Percentiles rank a stretch among this genome's conserved stretches.
These are phyloP conservation scores for Metschnikowia drakensbergensis DNA, from an alignment of 805 yeast species.

Conservation along the genomic window DNA sequence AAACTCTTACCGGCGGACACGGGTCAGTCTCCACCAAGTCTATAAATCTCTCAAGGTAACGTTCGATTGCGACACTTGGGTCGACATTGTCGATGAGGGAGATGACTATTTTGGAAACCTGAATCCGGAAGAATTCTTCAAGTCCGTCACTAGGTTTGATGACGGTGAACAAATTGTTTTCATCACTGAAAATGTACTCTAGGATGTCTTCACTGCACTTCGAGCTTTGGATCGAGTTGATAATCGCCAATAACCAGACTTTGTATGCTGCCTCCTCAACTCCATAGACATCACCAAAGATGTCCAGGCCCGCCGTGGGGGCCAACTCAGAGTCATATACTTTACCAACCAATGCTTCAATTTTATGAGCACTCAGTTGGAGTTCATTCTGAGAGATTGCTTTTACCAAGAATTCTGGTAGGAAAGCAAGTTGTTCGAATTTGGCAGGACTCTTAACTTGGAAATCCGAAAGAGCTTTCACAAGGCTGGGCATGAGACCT, in stretches of 20 bases:
- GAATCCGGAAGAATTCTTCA: conserved; percentile 66
- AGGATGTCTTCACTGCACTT: conserved; percentile 31
- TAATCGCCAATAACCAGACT: conserved; percentile 46
- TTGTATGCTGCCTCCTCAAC: conserved; percentile 52
- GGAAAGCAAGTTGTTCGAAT: conserved; percentile 48
- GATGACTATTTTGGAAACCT: conserved; percentile 51
- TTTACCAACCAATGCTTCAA: conserved; percentile 55
- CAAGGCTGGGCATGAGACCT: conserved; percentile 59
- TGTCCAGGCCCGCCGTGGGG: conserved; percentile 19
- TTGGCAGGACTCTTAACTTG: conserved; percentile 29
- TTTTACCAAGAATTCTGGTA: conserved; percentile 45
- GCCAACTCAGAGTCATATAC: conserved; percentile 47
- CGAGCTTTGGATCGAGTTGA: conserved; percentile 30
- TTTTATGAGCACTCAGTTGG: conserved; percentile 49
- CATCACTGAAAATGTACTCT: conserved; percentile 34
- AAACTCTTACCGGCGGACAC: conserved; percentile 71
- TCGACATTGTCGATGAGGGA: conserved; percentile 38
- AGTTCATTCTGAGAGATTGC: conserved; percentile 51
- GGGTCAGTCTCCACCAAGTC: conserved; percentile 49
- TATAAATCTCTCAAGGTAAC: conserved; percentile 34
- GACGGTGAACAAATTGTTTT: conserved; percentile 42
- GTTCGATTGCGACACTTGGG: conserved; percentile 1
- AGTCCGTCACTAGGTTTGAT: conserved; percentile 57
- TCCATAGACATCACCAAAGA: conserved; percentile 53
- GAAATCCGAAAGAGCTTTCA: conserved; percentile 43